Evolutionary conservation across 2,329 filamentous ascomycete species (phyloP).

Genomic region (Diaporthe amygdali): DNA sequence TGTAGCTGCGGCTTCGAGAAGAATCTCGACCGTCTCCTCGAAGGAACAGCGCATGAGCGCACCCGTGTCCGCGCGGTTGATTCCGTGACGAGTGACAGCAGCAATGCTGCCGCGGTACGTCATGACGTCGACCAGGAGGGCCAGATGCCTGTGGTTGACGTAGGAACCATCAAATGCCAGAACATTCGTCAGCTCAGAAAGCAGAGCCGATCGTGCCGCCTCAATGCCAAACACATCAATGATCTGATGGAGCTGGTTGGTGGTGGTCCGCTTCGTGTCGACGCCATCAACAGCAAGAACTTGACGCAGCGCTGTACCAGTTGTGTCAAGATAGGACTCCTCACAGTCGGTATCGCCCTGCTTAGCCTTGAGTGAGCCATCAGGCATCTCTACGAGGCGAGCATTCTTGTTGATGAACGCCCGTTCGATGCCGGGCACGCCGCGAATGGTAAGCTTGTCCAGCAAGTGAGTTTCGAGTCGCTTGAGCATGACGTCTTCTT

Average conservation of each 20-base stretch:
- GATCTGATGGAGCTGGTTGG: slow-evolving; percentile 94
- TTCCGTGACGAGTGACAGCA: slow-evolving; percentile 96
- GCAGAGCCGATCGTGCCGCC: slow-evolving; percentile 83
- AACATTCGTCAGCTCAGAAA: slow-evolving; percentile 89
- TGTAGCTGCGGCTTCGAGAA: slow-evolving; percentile 91
- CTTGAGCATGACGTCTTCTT: slow-evolving; percentile 93
- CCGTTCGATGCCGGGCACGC: slow-evolving; percentile 85
- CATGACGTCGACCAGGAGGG: slow-evolving; percentile 96
- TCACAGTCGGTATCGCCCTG: slow-evolving; percentile 79
- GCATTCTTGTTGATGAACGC: slow-evolving; percentile 90
- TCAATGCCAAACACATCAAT: slow-evolving; percentile 97
- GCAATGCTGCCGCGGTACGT: slow-evolving; percentile 93
- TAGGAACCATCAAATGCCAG: slow-evolving; percentile 99
- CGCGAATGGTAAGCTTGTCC: slow-evolving; percentile 88
- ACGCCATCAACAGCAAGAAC: slow-evolving; percentile 89
- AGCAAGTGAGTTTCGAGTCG: slow-evolving; percentile 89
- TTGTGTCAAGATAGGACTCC: slow-evolving; percentile 96
- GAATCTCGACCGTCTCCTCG: slow-evolving; percentile 98
- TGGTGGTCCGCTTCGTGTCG: slow-evolving; percentile 83
- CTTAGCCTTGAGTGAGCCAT: slow-evolving; percentile 76
- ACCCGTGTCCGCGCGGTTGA: slow-evolving; percentile 97
- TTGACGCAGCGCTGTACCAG: slow-evolving; percentile 83
- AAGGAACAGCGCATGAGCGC: slow-evolving; percentile 99
- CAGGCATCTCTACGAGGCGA: slow-evolving; percentile 67
- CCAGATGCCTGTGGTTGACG: slow-evolving; percentile 97